A percentile compares a stretch with the other conserved stretches of the same genome.
These are phyloP conservation scores for Trebouxia sp. DNA, from an alignment of 139 green algal species.

Conservation along the genomic window DNA sequence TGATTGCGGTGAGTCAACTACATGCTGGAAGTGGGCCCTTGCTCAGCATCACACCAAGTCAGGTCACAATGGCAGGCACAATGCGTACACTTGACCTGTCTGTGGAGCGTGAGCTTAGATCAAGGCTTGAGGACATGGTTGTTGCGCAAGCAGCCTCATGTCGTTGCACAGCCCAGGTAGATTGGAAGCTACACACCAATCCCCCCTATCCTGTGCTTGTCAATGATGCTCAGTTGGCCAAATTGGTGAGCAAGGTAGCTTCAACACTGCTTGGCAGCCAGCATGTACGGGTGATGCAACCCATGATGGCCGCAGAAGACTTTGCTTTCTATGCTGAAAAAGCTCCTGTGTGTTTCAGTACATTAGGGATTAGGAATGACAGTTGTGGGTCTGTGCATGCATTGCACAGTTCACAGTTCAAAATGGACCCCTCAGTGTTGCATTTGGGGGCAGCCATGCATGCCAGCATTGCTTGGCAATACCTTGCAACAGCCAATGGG, in stretches of 20 bases:
- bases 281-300: neutral
- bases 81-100: neutral
- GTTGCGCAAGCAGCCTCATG: neutral
- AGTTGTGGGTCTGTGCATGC: neutral
- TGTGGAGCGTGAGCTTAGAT: neutral
- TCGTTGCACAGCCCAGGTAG: no score
- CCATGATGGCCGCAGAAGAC: neutral
- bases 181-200: no score
- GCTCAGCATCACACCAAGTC: neutral
- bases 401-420: neutral
- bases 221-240: neutral
- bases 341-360: neutral
- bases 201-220: no score
- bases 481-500: no score
- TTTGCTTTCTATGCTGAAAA: neutral
- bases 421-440: neutral
- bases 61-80: neutral
- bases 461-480: neutral
- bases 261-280: neutral
- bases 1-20: neutral
- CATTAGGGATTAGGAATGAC: neutral
- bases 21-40: neutral
- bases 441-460: neutral
- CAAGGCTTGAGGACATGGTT: neutral
- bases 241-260: neutral